Conservation (phyloP, 1,284 basidiomycete genomes). For the Mycosarcoma mackinlayi region DNA sequence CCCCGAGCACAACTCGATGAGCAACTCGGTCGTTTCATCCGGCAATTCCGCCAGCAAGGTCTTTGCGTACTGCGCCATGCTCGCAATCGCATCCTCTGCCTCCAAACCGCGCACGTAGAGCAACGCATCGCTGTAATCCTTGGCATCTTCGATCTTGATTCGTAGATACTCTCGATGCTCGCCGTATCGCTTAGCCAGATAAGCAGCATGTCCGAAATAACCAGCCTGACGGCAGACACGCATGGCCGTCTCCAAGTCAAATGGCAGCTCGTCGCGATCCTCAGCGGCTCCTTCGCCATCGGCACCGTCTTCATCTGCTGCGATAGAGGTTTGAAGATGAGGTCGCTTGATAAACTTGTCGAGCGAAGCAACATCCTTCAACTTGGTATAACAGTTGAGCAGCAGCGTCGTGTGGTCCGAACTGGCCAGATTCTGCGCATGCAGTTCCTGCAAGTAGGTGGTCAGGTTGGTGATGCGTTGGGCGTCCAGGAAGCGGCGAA, state of each 20-base stretch:
- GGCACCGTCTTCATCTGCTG: constrained; percentile 57
- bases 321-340: constrained; percentile 11
- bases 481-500: constrained; percentile 94
- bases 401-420: constrained; percentile 92
- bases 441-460: constrained; percentile 93
- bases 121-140: constrained; percentile 83
- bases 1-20: constrained; percentile 91
- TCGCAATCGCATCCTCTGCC: constrained; percentile 72
- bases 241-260: constrained; percentile 96
- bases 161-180: constrained; percentile 91
- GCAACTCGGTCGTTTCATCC: constrained; percentile 85
- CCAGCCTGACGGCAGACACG: constrained; percentile 95
- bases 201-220: constrained; percentile 93
- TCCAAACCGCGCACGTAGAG: constrained; percentile 82
- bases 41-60: constrained; percentile 81
- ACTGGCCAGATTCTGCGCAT: constrained; percentile 87
- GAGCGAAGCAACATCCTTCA: constrained; percentile 86
- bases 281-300: constrained; percentile 69
- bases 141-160: constrained; percentile 93
- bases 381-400: constrained; percentile 86
- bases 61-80: constrained; percentile 67
- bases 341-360: constrained; percentile 85
- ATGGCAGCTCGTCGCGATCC: constrained; percentile 77
- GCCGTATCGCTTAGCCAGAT: constrained; percentile 89
- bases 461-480: constrained; percentile 95